These are phyloP conservation scores for Prunus armeniaca DNA, from an alignment of 306 rosid species.

Conservation along the genomic window DNA sequence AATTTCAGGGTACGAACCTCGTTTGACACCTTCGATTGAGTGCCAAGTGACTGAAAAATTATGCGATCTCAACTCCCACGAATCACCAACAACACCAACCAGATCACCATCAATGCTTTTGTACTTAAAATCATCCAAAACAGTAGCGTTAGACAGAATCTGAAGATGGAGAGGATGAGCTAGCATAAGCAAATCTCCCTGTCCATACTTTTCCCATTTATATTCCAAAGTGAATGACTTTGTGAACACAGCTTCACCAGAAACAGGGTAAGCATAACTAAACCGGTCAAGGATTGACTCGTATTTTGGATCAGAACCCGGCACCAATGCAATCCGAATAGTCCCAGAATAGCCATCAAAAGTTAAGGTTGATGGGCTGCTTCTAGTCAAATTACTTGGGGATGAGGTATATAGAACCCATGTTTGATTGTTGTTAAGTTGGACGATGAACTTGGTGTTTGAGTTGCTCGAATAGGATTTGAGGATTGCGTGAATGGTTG, in stretches of 20 bases:
- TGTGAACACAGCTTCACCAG: slow-evolving; percentile 54
- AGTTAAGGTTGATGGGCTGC: slow-evolving; percentile 38
- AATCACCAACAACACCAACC: slow-evolving; percentile 76
- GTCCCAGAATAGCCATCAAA: slow-evolving; percentile 60
- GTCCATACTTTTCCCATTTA: slow-evolving; percentile 72
- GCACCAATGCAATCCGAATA: slow-evolving; percentile 54
- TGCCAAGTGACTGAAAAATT: slow-evolving; percentile 62
- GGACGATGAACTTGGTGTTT: slow-evolving; percentile 52
- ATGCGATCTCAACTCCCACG: slow-evolving; percentile 58
- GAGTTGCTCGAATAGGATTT: slow-evolving; percentile 42
- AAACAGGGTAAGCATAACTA: slow-evolving; percentile 68
- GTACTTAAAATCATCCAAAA: slow-evolving; percentile 58
- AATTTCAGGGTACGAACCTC: slow-evolving; percentile 35
- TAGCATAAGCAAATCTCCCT: slow-evolving; percentile 63
- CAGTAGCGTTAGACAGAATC: slow-evolving; percentile 39
- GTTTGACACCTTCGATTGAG: slow-evolving; percentile 46
- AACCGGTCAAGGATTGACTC: slow-evolving; percentile 52
- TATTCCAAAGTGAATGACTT: slow-evolving; percentile 62
- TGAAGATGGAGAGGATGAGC: slow-evolving; percentile 86
- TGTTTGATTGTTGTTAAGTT: slow-evolving; percentile 71
- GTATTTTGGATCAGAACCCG: slow-evolving; percentile 31
- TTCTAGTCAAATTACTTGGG: slow-evolving; percentile 36
- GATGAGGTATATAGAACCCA: slow-evolving; percentile 76
- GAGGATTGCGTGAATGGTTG: slow-evolving; percentile 64
- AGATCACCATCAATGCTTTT: slow-evolving; percentile 88